phyloP scores from a whole-genome alignment of 116 monocot genomes.

The Dioscorea cayenensis region DNA sequence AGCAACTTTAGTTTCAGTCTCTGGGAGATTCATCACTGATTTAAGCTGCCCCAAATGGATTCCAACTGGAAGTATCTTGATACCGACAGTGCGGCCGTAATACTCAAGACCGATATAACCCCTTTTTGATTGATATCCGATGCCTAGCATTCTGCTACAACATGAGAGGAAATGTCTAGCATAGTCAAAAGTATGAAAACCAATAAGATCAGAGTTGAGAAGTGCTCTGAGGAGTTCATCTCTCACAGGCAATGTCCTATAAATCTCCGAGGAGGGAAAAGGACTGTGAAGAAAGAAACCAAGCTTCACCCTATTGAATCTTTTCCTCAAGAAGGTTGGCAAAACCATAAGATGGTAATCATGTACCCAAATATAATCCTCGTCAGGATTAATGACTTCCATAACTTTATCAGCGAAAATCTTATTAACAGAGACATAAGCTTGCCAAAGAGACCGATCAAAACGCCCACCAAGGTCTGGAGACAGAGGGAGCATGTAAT shows the following conservation, averaged over 20 bases:
- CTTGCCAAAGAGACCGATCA: constrained; percentile 13
- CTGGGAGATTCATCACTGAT: constrained; percentile 32
- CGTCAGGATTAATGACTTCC: constrained; percentile 72
- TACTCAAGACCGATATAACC: constrained; percentile 81
- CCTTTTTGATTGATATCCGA: constrained; percentile 67
- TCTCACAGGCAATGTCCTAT: constrained; percentile 70
- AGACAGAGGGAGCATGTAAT: constrained; percentile 18
- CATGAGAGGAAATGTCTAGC: constrained; percentile 84
- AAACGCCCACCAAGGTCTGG: constrained; percentile 8
- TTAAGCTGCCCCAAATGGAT: constrained; percentile 64
- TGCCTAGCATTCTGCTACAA: constrained; percentile 76
- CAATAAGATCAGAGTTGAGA: constrained; percentile 77
- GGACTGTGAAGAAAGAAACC: constrained; percentile 93
- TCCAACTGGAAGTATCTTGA: constrained; percentile 75
- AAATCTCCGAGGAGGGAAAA: constrained; percentile 89
- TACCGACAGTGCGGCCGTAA: constrained; percentile 63
- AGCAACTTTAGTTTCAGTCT: constrained; percentile 33
- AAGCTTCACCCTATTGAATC: constrained; percentile 71
- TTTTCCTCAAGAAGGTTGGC: constrained; percentile 72
- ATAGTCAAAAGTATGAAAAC: constrained; percentile 91
- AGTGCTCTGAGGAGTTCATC: constrained; percentile 73
- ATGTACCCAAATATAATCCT: constrained; percentile 89
- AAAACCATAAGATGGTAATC: constrained; percentile 89
- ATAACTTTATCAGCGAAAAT: constrained; percentile 49
- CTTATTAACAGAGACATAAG: constrained; percentile 19